phyloP scores from a whole-genome alignment of 805 yeast species.

The Teunomyces kruisii region DNA sequence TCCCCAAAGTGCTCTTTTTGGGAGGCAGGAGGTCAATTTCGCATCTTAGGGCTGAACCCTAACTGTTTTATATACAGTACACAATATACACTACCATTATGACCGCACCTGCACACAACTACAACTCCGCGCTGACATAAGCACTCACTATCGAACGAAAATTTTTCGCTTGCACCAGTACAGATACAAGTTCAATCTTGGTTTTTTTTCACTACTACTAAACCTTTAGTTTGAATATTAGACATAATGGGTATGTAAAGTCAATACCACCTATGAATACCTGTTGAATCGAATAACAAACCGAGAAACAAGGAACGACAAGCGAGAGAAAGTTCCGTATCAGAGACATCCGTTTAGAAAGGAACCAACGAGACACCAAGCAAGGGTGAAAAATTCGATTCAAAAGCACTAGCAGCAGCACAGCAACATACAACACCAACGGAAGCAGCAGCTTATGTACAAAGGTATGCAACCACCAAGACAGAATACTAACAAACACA shows the following conservation, averaged over 20 bases:
- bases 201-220: conserved; percentile 6
- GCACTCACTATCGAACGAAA: conserved; percentile 4
- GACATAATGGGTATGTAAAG: conserved; percentile 25
- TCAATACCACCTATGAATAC: background rate
- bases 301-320: too few relatives aligned
- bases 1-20: too few relatives aligned
- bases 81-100: background rate
- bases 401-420: too few relatives aligned
- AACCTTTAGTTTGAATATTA: conserved; percentile 6
- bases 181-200: conserved; percentile 4
- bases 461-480: background rate
- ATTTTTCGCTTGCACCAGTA: conserved; percentile 1
- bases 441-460: background rate
- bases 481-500: conserved; percentile 44
- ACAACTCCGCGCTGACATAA: conserved; percentile 1
- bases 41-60: conserved; percentile 1
- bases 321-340: too few relatives aligned
- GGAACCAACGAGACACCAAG: too few relatives aligned
- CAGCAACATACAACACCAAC: too few relatives aligned
- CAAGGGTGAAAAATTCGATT: background rate
- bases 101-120: background rate
- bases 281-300: background rate
- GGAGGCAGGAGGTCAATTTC: background rate
- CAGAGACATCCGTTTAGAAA: too few relatives aligned
- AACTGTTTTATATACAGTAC: background rate